Base-by-base conservation (phyloP, 2,329 filamentous ascomycete species). In the Fusarium lyarnte region DNA sequence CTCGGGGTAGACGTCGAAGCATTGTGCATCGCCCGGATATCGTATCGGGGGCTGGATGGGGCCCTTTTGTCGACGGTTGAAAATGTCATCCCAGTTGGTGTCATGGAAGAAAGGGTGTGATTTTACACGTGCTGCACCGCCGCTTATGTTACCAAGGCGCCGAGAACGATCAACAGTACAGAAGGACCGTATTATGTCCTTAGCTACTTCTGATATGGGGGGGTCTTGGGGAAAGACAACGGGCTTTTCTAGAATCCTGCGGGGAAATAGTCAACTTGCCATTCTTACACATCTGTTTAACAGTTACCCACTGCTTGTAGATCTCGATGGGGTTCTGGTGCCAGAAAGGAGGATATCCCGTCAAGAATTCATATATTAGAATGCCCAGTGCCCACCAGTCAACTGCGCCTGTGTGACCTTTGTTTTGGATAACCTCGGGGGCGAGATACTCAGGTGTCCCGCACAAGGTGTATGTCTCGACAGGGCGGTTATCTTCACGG, bases 301-400 rank as follows among this genome's bases (percentile, higher is more conserved):
- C 43, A 42, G 25, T 23, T 47, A 82, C 87, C 75, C 77, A 91
- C 90, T 92, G 90, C 80, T 94, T 93, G 82, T 95, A 95, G 65
- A 95, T 95, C 80, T 95, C 93, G 73, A 95, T 93, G 3, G 93
- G 93, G 73, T 94, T 95, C 73, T 93, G 91, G 78, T 95, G 91
- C 92, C 93, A 96, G 79, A 95, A 96, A 1, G 93, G 93, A 19
- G 93, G 93, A 78, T 95, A 94, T 33, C 93, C 93, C 14, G 93
- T 94, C 53, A 95, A 84, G 78, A 95, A 95, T 79, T 96, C 93
- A 81, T 94, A 95, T 66, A 95, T 91, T 63, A 96, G 82, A 74
- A 95, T 94, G 31, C 93, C 93, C 74, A 96, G 86, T 1, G 93
- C 93, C 93, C 93, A 95, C 93, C 93, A 95, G 84, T 95, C 93